Base-by-base conservation (phyloP, 2,329 filamentous ascomycete genomes). In the Cercospora zeina region DNA sequence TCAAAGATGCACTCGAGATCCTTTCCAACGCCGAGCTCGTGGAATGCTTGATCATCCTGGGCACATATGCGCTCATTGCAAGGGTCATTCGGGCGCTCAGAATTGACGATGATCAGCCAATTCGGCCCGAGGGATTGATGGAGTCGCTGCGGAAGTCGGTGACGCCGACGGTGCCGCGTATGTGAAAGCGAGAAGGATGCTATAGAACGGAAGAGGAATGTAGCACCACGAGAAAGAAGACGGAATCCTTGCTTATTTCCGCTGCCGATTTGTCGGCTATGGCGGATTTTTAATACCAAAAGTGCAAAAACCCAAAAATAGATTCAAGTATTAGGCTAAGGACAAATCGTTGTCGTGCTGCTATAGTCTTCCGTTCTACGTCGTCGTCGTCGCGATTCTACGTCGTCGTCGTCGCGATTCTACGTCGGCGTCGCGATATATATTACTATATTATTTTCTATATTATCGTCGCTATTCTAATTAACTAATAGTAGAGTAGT, bases 81-180 rank as follows among this genome's bases (percentile, higher is more conserved):
- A 51, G 30, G 47, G 47, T 51, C 14, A 33, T 51, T 51, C 27
- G 47, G 24, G 47, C 47, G 47, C 16, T 51, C 9, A 30, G 27
- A 33, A 51, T 30, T n/a, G 47, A 51, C 30, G 47, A 51, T 51
- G 47, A 51, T 19, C 24, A 33, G 47, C 47, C 47, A 33, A 33
- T 51, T 10, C 24, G 47, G 9, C 47, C 30, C 8, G 47, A 51
- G 24, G 47, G 47, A 14, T 45, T 45, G 42, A 45, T 24, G 42
- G 42, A 45, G 24, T 45, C 42, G 47, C 47, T 51, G 47, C 31
- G 47, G 19, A 33, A 51, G 47, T 30, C 47, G 24, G 47, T 51
- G 47, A 51, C 47, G 27, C 47, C 47, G 47, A 51, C 47, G 11
- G 42, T 45, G 42, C 42, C 42, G 42, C 42, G 42, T 14, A 14